Evolutionary conservation across 2,329 filamentous ascomycete genomes (phyloP), one percentile per base, ranked within the genome.

Genomic region (Alternaria gaisen): DNA sequence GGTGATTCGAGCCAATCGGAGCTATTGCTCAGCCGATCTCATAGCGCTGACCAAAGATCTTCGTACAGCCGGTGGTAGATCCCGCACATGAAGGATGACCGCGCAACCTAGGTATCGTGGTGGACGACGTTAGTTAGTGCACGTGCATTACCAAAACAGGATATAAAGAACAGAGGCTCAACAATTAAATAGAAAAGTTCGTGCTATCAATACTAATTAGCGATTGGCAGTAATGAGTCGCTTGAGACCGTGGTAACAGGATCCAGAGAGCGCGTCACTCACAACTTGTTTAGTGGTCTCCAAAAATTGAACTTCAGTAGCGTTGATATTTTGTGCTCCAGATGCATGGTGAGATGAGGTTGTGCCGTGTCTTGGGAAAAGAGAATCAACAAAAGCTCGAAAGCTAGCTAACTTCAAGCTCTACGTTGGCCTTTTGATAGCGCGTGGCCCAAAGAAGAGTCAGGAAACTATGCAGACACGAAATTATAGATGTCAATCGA

Each of bases 381-480:
- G n/a, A 8, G 16, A 5, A 20, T 4, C 7, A 20, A 2, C 2
- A 5, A 20, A 8, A 20, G n/a, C n/a, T 40, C n/a, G 1, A 11
- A 3, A 16, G 3, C n/a, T 2, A 40, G 36, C n/a, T 20, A 40
- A 18, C 9, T 40, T 18, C 3, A 5, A 20, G 3, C 8, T 18
- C 8, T 6, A 9, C 10, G 36, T 20, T 9, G 36, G 1, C n/a
- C 0, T 40, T 20, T 5, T 10, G n/a, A 20, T 40, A 9, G 4
- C n/a, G n/a, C 1, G n/a, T 10, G 4, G 1, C n/a, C 16, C 16
- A 38, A 0, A 7, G 14, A n/a, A n/a, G 0, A 30, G 28, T 12
- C 0, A 30, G 28, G 28, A 30, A 7, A 38, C n/a, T 2, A 40
- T 20, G n/a, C 8, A 40, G n/a, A 40, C 18, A 40, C 8, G 4